phyloP scores from a whole-genome alignment of 2,329 filamentous ascomycete genomes.

The Claviceps purpurea region DNA sequence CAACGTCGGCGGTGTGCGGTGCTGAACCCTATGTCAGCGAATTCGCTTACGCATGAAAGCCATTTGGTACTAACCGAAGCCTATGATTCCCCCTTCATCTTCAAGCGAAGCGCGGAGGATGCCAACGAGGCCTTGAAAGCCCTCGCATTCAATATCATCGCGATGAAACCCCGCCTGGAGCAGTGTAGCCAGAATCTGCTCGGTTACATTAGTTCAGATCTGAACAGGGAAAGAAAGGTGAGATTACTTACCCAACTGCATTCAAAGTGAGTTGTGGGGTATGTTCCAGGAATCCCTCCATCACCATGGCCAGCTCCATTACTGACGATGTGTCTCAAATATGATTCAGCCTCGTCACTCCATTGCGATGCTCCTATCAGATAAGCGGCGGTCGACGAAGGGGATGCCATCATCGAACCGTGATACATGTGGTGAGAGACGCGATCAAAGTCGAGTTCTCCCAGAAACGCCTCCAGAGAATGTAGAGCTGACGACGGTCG shows the following conservation, averaged over 20 bases:
- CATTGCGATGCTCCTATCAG: constrained; percentile 7
- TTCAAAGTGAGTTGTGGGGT: constrained; percentile 6
- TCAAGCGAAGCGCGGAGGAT: constrained; percentile 1
- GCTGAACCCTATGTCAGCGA: not conserved
- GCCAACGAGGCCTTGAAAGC: not conserved
- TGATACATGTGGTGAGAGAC: constrained; percentile 4
- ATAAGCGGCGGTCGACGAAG: constrained; percentile 10
- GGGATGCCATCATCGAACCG: constrained; percentile 11
- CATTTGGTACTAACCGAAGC: constrained; percentile 5
- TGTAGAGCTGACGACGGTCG: not conserved
- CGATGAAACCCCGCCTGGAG: constrained; percentile 1
- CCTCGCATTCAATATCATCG: constrained; percentile 1
- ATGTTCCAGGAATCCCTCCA: constrained; percentile 8
- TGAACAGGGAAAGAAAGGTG: not conserved
- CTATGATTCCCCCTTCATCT: constrained; percentile 4
- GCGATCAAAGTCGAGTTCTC: constrained; percentile 9
- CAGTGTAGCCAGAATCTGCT: constrained; percentile 2
- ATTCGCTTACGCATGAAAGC: too few species aligned
- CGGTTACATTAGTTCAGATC: not conserved
- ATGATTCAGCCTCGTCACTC: constrained; percentile 9
- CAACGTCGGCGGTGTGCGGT: constrained; percentile 5
- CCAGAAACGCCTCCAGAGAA: constrained; percentile 11
- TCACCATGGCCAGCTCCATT: not conserved
- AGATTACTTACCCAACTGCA: not conserved
- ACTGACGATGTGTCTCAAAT: constrained; percentile 5